Conservation (phyloP, 495 filamentous ascomycete species). For the Polyplosphaeria fusca region DNA sequence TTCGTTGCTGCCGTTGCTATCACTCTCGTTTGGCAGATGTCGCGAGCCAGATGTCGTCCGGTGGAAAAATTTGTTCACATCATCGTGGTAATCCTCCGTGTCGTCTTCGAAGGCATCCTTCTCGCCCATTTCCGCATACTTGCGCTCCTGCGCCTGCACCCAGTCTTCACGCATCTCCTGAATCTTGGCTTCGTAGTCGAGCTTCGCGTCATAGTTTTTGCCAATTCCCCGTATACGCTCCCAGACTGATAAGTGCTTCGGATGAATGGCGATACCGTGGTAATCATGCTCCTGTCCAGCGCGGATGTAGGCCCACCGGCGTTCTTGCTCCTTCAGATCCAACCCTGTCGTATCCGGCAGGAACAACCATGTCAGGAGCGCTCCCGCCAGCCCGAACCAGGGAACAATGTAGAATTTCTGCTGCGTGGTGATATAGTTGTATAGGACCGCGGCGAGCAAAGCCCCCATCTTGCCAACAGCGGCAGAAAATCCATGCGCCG, state of each 20-base stretch:
- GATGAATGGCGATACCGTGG: slow-evolving; percentile 83
- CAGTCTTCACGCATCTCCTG: slow-evolving; percentile 71
- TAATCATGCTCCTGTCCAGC: slow-evolving; percentile 71
- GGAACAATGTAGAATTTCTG: slow-evolving; percentile 83
- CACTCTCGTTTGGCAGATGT: slow-evolving; percentile 1
- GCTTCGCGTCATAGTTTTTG: slow-evolving; percentile 73
- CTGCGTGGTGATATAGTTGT: slow-evolving; percentile 79
- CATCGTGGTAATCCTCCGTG: slow-evolving; percentile 35
- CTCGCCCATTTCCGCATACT: slow-evolving; percentile 48
- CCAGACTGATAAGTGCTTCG: slow-evolving; percentile 77
- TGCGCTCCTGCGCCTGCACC: slow-evolving; percentile 53
- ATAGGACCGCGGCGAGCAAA: slow-evolving; percentile 75
- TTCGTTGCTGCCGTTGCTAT: background rate
- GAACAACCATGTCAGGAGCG: slow-evolving; percentile 73
- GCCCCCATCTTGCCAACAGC: slow-evolving; percentile 81
- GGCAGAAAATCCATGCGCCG: slow-evolving; percentile 85
- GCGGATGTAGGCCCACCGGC: slow-evolving; percentile 77
- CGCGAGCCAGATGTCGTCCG: background rate
- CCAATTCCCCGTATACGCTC: slow-evolving; percentile 68
- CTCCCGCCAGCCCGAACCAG: slow-evolving; percentile 84
- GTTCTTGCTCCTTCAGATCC: slow-evolving; percentile 91
- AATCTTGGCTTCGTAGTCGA: slow-evolving; percentile 75
- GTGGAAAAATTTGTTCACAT: slow-evolving; percentile 44
- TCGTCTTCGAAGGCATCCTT: slow-evolving; percentile 38
- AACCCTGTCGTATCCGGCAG: slow-evolving; percentile 90